Conservation (phyloP, 2,329 filamentous ascomycete species). For the Teratosphaeria nubilosa region DNA sequence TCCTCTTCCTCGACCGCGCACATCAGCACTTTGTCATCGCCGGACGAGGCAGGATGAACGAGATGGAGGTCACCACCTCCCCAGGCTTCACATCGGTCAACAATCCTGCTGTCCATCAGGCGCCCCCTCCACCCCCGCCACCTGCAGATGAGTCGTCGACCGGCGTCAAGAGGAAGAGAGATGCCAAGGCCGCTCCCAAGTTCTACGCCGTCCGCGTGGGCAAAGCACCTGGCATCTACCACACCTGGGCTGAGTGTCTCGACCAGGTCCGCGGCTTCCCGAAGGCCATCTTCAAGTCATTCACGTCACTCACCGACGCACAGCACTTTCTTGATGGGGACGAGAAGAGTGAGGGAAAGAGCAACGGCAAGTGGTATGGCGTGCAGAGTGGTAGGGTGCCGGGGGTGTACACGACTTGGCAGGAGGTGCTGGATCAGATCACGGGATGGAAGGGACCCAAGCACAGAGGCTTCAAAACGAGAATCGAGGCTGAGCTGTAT, state of each 20-base stretch:
- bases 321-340: constrained; percentile 57
- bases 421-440: constrained; percentile 61
- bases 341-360: constrained; percentile 23
- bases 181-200: constrained; percentile 31
- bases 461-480: constrained; percentile 38
- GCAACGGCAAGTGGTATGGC: constrained; percentile 44
- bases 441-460: constrained; percentile 58
- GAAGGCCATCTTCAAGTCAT: constrained; percentile 59
- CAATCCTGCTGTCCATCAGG: constrained; percentile 2
- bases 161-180: constrained; percentile 48
- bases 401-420: constrained; percentile 58
- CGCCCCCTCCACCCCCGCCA: constrained; percentile 1
- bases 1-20: not conserved
- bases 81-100: constrained; percentile 20
- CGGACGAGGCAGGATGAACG: not conserved
- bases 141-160: constrained; percentile 2
- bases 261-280: constrained; percentile 49
- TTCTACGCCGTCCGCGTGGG: constrained; percentile 56
- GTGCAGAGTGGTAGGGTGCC: constrained; percentile 49
- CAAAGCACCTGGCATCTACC: constrained; percentile 52
- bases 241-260: constrained; percentile 53
- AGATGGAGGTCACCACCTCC: constrained; percentile 14
- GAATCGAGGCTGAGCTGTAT: constrained; percentile 65
- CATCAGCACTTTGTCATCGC: not conserved
- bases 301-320: constrained; percentile 63